These are phyloP conservation scores for Albugo laibachii DNA, from an alignment of 352 stramenopile genomes.

Conservation along the genomic window DNA sequence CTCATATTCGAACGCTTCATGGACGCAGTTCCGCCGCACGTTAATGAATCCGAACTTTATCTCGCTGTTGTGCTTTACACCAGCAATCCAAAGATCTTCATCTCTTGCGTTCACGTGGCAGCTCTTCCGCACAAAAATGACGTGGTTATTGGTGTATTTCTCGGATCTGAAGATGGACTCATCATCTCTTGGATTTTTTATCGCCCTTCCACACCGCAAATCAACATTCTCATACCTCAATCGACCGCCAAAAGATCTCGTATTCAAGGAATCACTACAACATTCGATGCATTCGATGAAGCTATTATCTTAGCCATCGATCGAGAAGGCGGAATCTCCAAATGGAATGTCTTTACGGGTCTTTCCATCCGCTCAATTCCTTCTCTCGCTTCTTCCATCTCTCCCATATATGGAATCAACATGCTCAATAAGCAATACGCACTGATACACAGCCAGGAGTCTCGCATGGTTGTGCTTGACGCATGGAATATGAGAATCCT, in stretches of 20 bases:
- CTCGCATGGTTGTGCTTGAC: constrained; percentile 58
- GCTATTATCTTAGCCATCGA: constrained; percentile 44
- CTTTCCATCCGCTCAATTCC: too few species aligned
- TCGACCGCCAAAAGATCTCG: neutral
- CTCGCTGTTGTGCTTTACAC: constrained; percentile 35
- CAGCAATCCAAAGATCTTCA: constrained; percentile 22
- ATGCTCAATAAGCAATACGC: constrained; percentile 57
- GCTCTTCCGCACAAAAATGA: constrained; percentile 27
- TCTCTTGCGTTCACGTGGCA: constrained; percentile 38
- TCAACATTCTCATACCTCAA: constrained; percentile 28
- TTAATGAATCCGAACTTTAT: too few species aligned
- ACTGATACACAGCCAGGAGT: constrained; percentile 44
- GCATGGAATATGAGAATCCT: constrained; percentile 50
- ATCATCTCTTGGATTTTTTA: constrained; percentile 62
- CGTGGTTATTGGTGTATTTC: constrained; percentile 47
- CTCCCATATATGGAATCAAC: constrained; percentile 39
- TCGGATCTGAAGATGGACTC: constrained; percentile 32
- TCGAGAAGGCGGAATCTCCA: constrained; percentile 23
- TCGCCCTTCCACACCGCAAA: constrained; percentile 23
- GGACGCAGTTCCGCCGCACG: too few species aligned
- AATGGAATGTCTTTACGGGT: constrained; percentile 35
- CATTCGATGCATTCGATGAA: constrained; percentile 60
- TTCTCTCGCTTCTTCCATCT: constrained; percentile 20
- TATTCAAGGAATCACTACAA: constrained; percentile 37
- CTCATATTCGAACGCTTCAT: too few species aligned